These are phyloP conservation scores for Eremochloa ophiuroides DNA, from an alignment of 176 grass and related monocot species.

Conservation along the genomic window DNA sequence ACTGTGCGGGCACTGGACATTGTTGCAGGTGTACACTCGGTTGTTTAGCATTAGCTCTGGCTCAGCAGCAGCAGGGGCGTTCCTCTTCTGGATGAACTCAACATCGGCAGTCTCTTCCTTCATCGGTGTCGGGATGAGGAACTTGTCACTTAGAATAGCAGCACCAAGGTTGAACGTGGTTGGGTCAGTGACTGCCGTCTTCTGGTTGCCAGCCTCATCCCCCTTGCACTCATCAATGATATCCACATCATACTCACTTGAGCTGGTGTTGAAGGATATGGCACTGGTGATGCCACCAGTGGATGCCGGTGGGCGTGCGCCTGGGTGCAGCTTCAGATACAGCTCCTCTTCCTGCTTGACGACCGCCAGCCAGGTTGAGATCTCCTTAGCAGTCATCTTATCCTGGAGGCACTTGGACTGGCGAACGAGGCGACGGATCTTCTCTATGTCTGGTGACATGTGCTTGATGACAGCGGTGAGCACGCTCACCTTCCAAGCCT, in stretches of 20 bases:
- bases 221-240: slow-evolving; percentile 63
- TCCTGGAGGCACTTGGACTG: slow-evolving; percentile 98
- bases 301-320: slow-evolving; percentile 27
- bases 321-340: slow-evolving; percentile 66
- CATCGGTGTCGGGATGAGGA: slow-evolving; percentile 43
- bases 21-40: slow-evolving; percentile 74
- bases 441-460: slow-evolving; percentile 96
- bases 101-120: slow-evolving; percentile 59
- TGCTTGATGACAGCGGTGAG: slow-evolving; percentile 99
- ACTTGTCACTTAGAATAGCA: slow-evolving; percentile 51
- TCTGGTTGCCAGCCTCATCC: slow-evolving; percentile 48
- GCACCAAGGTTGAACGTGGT: slow-evolving; percentile 40
- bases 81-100: slow-evolving; percentile 84
- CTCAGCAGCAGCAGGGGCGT: background rate
- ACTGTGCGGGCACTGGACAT: slow-evolving; percentile 58
- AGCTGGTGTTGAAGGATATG: slow-evolving; percentile 75
- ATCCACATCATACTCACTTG: slow-evolving; percentile 87
- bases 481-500: slow-evolving; percentile 96
- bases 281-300: slow-evolving; percentile 35
- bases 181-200: slow-evolving; percentile 26
- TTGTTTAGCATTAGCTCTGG: slow-evolving; percentile 51
- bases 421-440: slow-evolving; percentile 81
- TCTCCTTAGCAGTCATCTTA: slow-evolving; percentile 99
- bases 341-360: slow-evolving; percentile 94
- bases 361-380: slow-evolving; percentile 82